These are phyloP conservation scores for Teratosphaeriaceae sp. DNA, from an alignment of 2,329 filamentous ascomycete genomes.

Conservation along the genomic window DNA sequence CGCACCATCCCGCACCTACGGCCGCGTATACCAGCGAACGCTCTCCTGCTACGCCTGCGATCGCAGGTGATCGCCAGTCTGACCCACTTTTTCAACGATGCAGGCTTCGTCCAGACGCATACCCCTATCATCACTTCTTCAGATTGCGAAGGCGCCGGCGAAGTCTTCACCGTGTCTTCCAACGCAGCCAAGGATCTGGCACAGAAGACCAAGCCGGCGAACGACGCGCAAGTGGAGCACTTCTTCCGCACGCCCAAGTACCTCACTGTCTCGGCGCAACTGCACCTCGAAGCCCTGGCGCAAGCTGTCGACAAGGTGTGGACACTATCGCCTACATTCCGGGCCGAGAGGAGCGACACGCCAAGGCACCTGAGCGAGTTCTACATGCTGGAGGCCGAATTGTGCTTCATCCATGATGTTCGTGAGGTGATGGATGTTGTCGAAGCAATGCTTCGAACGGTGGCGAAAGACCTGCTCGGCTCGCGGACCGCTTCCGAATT, in stretches of 20 bases:
- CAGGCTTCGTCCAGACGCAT: conserved; percentile 74
- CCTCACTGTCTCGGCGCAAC: conserved; percentile 87
- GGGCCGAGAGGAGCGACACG: conserved; percentile 89
- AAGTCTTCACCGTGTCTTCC: conserved; percentile 68
- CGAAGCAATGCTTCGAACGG: conserved; percentile 65
- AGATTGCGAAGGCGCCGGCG: conserved; percentile 93
- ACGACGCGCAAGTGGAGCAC: conserved; percentile 34
- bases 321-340: conserved; percentile 88
- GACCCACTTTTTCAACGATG: conserved; percentile 65
- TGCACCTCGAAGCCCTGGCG: conserved; percentile 87
- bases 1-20: conserved; percentile 84
- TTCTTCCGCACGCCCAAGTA: conserved; percentile 92
- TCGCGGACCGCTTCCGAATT: conserved; percentile 52
- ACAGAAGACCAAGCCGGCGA: conserved; percentile 35
- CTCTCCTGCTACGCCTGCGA: conserved; percentile 71
- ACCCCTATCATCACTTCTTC: conserved; percentile 94
- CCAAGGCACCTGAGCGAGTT: conserved; percentile 93
- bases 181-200: conserved; percentile 23
- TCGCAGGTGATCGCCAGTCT: conserved; percentile 71
- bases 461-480: conserved; percentile 44
- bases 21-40: conserved; percentile 71
- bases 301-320: conserved; percentile 87
- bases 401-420: conserved; percentile 68
- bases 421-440: conserved; percentile 69
- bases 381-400: conserved; percentile 95